Conservation (phyloP, 768 basidiomycete genomes). For the Pleurotus citrinopileatus region DNA sequence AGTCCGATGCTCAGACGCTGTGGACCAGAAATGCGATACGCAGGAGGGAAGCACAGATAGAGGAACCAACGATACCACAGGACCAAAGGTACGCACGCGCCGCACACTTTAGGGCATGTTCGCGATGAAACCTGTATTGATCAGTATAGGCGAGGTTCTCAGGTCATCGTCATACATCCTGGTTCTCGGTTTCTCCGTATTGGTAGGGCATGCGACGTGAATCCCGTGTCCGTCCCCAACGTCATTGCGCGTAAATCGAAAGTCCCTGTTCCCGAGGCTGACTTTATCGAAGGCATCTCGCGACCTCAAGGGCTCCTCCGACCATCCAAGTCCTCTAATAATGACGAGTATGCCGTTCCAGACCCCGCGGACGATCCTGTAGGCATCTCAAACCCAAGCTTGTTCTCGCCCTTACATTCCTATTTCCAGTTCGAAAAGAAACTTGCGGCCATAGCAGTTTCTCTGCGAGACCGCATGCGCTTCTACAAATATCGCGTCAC, state of each 20-base stretch:
- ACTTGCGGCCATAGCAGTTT: conserved; percentile 65
- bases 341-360: conserved; percentile 48
- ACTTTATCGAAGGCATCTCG: conserved; percentile 48
- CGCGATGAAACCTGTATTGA: conserved; percentile 24
- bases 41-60: conserved; percentile 42
- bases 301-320: conserved; percentile 45
- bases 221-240: conserved; percentile 62
- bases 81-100: conserved; percentile 46
- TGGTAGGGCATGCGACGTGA: conserved; percentile 75
- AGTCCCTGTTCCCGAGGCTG: conserved; percentile 37
- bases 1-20: conserved; percentile 68
- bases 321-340: conserved; percentile 22
- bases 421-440: conserved; percentile 69
- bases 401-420: background rate
- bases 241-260: conserved; percentile 70
- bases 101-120: conserved; percentile 10
- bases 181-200: conserved; percentile 74
- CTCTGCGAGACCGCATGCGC: conserved; percentile 78
- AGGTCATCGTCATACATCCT: conserved; percentile 77
- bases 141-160: conserved; percentile 62
- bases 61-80: conserved; percentile 31
- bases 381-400: conserved; percentile 21
- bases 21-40: conserved; percentile 68
- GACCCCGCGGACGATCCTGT: conserved; percentile 62
- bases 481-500: conserved; percentile 83